Evolutionary conservation across 1,284 basidiomycete species (phyloP), one percentile per base, ranked within the genome.

Genomic region (Filobasidium uniguttulatum): DNA sequence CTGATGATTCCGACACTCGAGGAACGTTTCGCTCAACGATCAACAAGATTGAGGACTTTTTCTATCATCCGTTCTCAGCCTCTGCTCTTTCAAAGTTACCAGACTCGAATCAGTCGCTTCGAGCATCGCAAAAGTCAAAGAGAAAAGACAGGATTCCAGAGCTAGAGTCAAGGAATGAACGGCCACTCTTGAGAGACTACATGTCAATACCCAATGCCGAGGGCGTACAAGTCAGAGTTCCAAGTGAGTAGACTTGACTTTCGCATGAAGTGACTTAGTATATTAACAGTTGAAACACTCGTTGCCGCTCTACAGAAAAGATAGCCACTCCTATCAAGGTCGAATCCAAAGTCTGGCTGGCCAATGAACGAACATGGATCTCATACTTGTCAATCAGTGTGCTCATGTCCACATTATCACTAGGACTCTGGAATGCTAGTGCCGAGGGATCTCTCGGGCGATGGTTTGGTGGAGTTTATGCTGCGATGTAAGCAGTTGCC

Each of bases 291-390:
- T n/a, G n/a, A 20, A 29, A 43, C 34, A 29, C n/a, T n/a, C n/a
- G n/a, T n/a, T n/a, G n/a, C 19, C 19, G 12, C 26, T 41, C 25
- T 19, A 33, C 55, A 69, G 64, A 89, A 74, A 91, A 93, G 67
- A 80, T 93, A 30, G 75, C 85, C 0, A 86, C 90, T 0, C 83
- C 88, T 0, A 77, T 97, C 59, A 84, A 83, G 57, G 87, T 98
- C 33, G 93, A 98, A 68, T 85, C 84, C 28, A 99, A 99, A 65
- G 93, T 98, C 36, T 98, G 93, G 85, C 96, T 98, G 71, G 91
- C 94, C 6, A 96, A 97, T 66, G 94, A 99, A 70, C 75, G 94
- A 59, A 98, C 90, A 2, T 94, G 86, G 85, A 77, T 94, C 45
- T 78, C 90, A 0, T 96, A 91, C 79, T 71, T 94, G 46, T 87